Conservation (phyloP, 371 early-diverging fungal genomes). For the Basidiobolus heterosporus region DNA sequence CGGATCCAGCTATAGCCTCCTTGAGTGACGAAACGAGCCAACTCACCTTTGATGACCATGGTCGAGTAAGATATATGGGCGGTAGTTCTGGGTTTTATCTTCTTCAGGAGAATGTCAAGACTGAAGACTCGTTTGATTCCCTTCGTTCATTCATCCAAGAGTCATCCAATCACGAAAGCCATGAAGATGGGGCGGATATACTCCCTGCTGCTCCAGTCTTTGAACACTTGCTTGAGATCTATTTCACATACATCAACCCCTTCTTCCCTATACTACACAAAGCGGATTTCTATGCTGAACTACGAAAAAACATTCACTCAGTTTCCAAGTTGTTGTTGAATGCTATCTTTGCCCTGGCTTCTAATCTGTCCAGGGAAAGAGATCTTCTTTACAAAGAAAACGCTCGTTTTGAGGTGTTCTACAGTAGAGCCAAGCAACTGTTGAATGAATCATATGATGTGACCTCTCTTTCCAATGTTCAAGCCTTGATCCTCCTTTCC, state of each 20-base stretch:
- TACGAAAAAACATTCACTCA: constrained; percentile 6
- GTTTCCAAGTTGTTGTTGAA: constrained; percentile 32
- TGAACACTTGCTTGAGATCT: constrained; percentile 6
- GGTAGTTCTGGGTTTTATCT: constrained; percentile 20
- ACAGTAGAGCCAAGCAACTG: neutral
- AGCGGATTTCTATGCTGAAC: constrained; percentile 31
- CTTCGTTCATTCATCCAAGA: too few relatives aligned
- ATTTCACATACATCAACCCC: constrained; percentile 49
- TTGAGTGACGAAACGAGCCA: too few relatives aligned
- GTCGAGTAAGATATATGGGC: constrained; percentile 19
- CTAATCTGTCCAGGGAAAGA: constrained; percentile 8
- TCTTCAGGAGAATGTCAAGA: too few relatives aligned
- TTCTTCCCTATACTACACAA: constrained; percentile 50
- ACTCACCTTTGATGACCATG: constrained; percentile 16
- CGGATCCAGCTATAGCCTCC: too few relatives aligned
- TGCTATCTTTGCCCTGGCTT: constrained; percentile 52
- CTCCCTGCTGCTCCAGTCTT: too few relatives aligned
- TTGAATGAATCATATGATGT: neutral
- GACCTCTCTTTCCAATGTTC: constrained; percentile 3
- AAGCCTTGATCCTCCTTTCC: constrained; percentile 1
- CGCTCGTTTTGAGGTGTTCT: neutral
- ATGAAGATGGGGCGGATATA: too few relatives aligned
- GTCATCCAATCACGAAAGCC: too few relatives aligned
- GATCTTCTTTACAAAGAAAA: neutral
- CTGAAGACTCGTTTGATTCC: too few relatives aligned